phyloP scores from a whole-genome alignment of 306 rosid genomes.

The Castanea crenata region DNA sequence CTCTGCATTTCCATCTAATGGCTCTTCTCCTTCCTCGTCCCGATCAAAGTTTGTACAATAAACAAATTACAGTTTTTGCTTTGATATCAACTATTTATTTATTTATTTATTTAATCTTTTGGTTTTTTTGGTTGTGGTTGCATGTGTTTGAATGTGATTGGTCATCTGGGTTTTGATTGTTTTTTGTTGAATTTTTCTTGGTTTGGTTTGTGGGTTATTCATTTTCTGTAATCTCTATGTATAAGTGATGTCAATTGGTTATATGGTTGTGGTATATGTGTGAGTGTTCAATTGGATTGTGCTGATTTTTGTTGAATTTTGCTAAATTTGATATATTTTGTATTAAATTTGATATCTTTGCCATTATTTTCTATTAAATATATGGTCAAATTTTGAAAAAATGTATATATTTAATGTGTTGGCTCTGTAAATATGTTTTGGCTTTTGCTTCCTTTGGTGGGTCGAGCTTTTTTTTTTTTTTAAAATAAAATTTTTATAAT shows the following conservation, averaged over 20 bases:
- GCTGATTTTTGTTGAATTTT: not conserved
- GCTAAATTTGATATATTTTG: not conserved
- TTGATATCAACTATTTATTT: no score
- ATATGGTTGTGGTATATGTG: not conserved
- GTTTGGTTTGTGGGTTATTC: not conserved
- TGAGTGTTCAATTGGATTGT: not conserved
- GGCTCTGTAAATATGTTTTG: not conserved
- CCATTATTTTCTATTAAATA: not conserved
- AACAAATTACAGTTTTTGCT: not conserved
- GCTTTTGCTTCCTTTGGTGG: not conserved
- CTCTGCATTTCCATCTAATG: conserved; percentile 22
- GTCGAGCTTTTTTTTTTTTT: not conserved
- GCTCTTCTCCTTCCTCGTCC: conserved; percentile 30
- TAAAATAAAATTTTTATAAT: not conserved
- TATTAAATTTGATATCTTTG: not conserved
- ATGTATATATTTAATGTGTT: no score
- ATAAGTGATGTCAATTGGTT: not conserved
- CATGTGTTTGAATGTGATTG: not conserved
- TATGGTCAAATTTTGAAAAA: no score
- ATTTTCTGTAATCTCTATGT: not conserved
- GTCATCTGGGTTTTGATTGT: not conserved
- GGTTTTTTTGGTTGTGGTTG: not conserved
- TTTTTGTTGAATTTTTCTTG: not conserved
- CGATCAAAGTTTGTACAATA: conserved; percentile 37
- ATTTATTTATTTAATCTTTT: not conserved